Base-by-base conservation (phyloP, 768 basidiomycete species). In the Mycena amicta region DNA sequence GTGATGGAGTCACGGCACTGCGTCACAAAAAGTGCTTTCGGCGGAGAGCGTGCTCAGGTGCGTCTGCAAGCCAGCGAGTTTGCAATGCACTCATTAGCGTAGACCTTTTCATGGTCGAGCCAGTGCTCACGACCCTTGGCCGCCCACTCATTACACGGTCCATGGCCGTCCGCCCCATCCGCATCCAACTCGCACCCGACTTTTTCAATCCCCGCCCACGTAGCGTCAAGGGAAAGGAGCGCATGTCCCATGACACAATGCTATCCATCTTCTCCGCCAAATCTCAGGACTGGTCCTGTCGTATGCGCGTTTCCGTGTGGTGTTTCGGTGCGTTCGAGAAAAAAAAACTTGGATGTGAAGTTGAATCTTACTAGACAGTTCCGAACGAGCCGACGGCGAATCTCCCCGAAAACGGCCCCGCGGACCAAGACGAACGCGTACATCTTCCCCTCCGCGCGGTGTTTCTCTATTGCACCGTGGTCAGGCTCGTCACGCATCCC, bases 121-220 rank as follows among this genome's bases (percentile, higher is more conserved):
- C 77, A 64, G 83, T 81, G 73, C 90, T 45, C 60, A 28, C 56
- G 57, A 29, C 60, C 66, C 3, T 18, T 47, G 23, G 61, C 45
- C 22, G 25, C 49, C 29, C 55, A 54, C 12, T 41, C 58, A 59
- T 70, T 53, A 65, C 71, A 46, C 58, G 72, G 41, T 62, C 60
- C 47, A 64, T 68, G 60, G 71, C 74, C 68, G 50, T 65, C 52
- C 68, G 70, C 18, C 55, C 75, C 20, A 56, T 72, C 37, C 70
- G 67, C 43, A 66, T 68, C 20, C 61, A 72, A 2, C 62, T 84
- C 20, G 73, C 75, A 1, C 59, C 72, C 11, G 80, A 84, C 64
- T 85, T 86, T 69, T 86, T 85, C 64, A 81, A 77, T 2, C 86
- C 87, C 11, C 72, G 72, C 28, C 80, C 84, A 8, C 74, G 80